Percentiles rank a stretch among this genome's conserved stretches.
Conservation (phyloP, 208 protist species). For the Crithidia mellificae region DNA sequence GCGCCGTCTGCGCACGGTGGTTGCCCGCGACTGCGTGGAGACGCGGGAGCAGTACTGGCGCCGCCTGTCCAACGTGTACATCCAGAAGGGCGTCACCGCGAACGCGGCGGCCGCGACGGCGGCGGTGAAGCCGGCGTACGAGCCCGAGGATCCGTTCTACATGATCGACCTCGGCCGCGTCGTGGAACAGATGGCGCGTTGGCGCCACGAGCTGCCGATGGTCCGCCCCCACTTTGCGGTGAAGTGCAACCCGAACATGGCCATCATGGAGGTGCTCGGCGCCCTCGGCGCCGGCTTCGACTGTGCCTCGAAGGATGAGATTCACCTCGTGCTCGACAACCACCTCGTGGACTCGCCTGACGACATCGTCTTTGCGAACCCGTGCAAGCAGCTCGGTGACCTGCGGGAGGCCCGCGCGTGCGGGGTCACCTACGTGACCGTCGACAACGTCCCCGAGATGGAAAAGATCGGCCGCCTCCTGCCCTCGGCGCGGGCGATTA, state of each 20-base stretch:
- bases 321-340: slow-evolving; percentile 50
- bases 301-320: slow-evolving; percentile 75
- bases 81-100: slow-evolving; percentile 34
- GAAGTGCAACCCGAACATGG: slow-evolving; percentile 77
- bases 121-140: slow-evolving; percentile 15
- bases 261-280: slow-evolving; percentile 58
- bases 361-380: slow-evolving; percentile 88
- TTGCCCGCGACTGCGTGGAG: slow-evolving; percentile 21
- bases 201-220: slow-evolving; percentile 64
- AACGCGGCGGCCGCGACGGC: background rate
- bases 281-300: slow-evolving; percentile 81
- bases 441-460: slow-evolving; percentile 83
- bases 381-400: slow-evolving; percentile 77
- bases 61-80: slow-evolving; percentile 42
- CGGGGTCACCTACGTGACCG: slow-evolving; percentile 75
- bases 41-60: slow-evolving; percentile 58
- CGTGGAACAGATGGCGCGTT: slow-evolving; percentile 68
- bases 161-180: slow-evolving; percentile 76
- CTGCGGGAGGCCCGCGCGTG: slow-evolving; percentile 50
- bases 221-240: slow-evolving; percentile 83
- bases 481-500: slow-evolving; percentile 52
- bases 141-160: slow-evolving; percentile 72
- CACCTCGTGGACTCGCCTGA: slow-evolving; percentile 37
- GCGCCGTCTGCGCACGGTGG: background rate
- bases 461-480: slow-evolving; percentile 62